A percentile compares a stretch with the other conserved stretches of the same genome.
Evolutionary conservation across 2,329 filamentous ascomycete species (phyloP).

Genomic region (Fusarium dimerum): DNA sequence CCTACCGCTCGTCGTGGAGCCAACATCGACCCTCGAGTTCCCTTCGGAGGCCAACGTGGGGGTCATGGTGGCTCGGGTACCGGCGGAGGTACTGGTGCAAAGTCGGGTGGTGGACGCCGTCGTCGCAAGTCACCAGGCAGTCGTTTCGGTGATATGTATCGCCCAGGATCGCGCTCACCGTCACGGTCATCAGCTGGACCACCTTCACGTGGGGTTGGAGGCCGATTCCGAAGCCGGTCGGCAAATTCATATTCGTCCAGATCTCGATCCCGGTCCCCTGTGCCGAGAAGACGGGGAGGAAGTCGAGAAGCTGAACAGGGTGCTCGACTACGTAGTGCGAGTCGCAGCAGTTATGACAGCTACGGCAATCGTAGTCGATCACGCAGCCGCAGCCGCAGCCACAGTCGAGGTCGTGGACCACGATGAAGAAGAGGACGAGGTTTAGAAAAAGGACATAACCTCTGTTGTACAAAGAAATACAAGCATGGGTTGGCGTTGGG

Average conservation of each 20-base stretch:
- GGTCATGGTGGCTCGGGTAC: constrained; percentile 29
- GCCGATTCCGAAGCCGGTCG: constrained; percentile 49
- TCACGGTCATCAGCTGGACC: constrained; percentile 46
- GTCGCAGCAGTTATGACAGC: constrained; percentile 48
- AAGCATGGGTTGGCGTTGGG: constrained; percentile 19
- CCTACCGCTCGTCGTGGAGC: constrained; percentile 67
- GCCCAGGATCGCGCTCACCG: constrained; percentile 58
- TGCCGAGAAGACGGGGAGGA: constrained; percentile 34
- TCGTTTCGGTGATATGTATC: constrained; percentile 58
- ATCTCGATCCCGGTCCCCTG: constrained; percentile 48
- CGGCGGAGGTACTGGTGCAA: constrained; percentile 29
- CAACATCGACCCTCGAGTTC: constrained; percentile 54
- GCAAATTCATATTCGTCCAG: constrained; percentile 47
- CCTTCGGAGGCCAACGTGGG: constrained; percentile 34
- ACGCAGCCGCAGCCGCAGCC: constrained; percentile 40
- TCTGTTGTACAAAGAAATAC: no score
- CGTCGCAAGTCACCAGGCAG: constrained; percentile 37
- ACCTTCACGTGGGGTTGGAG: constrained; percentile 35
- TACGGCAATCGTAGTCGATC: constrained; percentile 43
- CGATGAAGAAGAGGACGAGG: constrained; percentile 24
- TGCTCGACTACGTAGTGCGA: constrained; percentile 47
- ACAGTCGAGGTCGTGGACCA: constrained; percentile 37
- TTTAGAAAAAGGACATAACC: no score
- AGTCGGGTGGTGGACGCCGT: constrained; percentile 39
- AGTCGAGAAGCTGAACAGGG: constrained; percentile 35